phyloP scores from a whole-genome alignment of 1,139 yeast species.

The Kluyveromyces marxianus region DNA sequence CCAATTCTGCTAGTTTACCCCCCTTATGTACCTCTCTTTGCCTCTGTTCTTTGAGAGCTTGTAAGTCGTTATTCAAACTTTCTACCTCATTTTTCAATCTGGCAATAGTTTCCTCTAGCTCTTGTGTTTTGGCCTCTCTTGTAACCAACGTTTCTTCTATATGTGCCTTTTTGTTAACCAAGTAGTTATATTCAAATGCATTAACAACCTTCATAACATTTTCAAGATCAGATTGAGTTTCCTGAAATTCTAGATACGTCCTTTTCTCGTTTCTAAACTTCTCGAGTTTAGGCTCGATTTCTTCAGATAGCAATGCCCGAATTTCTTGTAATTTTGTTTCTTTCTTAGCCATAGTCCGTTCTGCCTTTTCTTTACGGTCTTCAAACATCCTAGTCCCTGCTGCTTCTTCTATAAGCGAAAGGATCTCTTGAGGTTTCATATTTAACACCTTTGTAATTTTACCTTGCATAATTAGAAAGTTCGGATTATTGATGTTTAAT shows the following conservation, averaged over 20 bases:
- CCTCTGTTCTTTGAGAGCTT: conserved; percentile 45
- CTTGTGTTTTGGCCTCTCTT: conserved; percentile 28
- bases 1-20: conserved; percentile 54
- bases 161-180: conserved; percentile 37
- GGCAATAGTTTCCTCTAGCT: conserved; percentile 35
- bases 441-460: conserved; percentile 93
- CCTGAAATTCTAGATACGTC: conserved; percentile 77
- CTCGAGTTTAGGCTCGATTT: conserved; percentile 87
- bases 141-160: conserved; percentile 34
- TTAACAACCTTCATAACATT: conserved; percentile 63
- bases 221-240: conserved; percentile 74
- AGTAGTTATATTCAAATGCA: conserved; percentile 61
- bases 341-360: conserved; percentile 84
- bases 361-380: conserved; percentile 86
- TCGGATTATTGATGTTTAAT: conserved; percentile 91
- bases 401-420: conserved; percentile 92
- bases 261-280: conserved; percentile 76
- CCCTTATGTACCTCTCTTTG: conserved; percentile 59
- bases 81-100: conserved; percentile 48
- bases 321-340: conserved; percentile 80
- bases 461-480: conserved; percentile 97
- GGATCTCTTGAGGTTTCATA: conserved; percentile 87
- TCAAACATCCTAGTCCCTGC: conserved; percentile 97
- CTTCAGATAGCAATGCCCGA: conserved; percentile 64
- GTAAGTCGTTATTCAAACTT: conserved; percentile 56